Percentiles rank a stretch among this genome's conserved stretches.
Conservation (phyloP, 2,329 filamentous ascomycete species). For the Pyrenophora teres region DNA sequence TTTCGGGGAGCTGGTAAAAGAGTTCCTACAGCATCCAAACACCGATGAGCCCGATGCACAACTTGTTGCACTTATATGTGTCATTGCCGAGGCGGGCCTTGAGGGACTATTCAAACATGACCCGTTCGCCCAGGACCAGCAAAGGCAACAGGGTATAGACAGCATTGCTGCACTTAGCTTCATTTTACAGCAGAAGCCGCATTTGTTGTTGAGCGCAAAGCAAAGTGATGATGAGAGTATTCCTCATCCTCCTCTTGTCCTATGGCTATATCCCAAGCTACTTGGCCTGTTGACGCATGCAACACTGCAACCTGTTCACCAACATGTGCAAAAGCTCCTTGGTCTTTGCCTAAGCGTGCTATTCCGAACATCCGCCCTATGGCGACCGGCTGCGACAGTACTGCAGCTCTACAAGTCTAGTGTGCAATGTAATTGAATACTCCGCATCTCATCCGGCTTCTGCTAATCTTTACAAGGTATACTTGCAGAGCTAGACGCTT, state of each 20-base stretch:
- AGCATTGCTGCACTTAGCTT: slow-evolving; percentile 78
- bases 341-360: slow-evolving; percentile 44
- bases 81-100: slow-evolving; percentile 79
- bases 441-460: neutral
- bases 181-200: slow-evolving; percentile 75
- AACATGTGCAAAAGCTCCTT: slow-evolving; percentile 46
- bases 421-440: slow-evolving; percentile 45
- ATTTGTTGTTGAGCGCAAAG: slow-evolving; percentile 58
- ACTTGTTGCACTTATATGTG: slow-evolving; percentile 83
- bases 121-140: slow-evolving; percentile 65
- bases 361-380: slow-evolving; percentile 41
- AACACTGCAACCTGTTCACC: slow-evolving; percentile 49
- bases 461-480: slow-evolving; percentile 48
- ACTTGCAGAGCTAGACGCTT: slow-evolving; percentile 49
- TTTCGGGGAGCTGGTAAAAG: slow-evolving; percentile 74
- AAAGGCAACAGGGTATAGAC: slow-evolving; percentile 66
- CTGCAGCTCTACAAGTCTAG: slow-evolving; percentile 48
- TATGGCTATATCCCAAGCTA: slow-evolving; percentile 60
- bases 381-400: slow-evolving; percentile 42
- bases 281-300: slow-evolving; percentile 53
- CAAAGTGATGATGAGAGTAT: slow-evolving; percentile 39
- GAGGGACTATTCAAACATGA: slow-evolving; percentile 71
- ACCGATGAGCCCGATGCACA: slow-evolving; percentile 68
- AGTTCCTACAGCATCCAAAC: slow-evolving; percentile 57
- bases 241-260: slow-evolving; percentile 53